Evolutionary conservation across 2,329 filamentous ascomycete species (phyloP).

Genomic region (Teratosphaeria gauchensis): DNA sequence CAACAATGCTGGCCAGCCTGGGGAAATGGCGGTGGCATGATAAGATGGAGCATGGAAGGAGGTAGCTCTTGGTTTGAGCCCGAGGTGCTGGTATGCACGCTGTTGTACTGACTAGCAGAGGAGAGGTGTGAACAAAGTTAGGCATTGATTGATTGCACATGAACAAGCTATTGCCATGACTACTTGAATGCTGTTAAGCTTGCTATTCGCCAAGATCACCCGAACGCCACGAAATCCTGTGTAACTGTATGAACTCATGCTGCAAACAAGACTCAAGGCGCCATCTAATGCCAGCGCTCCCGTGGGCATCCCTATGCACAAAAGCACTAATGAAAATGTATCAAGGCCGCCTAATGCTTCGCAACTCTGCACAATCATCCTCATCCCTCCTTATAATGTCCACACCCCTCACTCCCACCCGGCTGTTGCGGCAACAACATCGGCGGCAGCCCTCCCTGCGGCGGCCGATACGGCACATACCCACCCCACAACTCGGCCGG

Average conservation of each 20-base stretch:
- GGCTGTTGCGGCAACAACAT: neutral
- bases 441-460: neutral
- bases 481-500: conserved; percentile 11
- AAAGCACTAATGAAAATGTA: neutral
- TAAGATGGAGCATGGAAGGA: neutral
- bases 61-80: neutral
- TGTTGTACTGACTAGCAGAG: neutral
- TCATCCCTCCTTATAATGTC: neutral
- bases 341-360: neutral
- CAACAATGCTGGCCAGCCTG: neutral
- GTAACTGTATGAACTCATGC: too few relatives aligned
- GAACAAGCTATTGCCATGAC: neutral
- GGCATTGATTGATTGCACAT: neutral
- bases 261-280: too few relatives aligned
- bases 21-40: neutral
- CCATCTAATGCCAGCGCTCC: too few relatives aligned
- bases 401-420: neutral
- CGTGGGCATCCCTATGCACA: neutral
- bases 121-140: neutral
- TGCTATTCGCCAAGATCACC: neutral
- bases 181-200: neutral
- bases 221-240: too few relatives aligned
- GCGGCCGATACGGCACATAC: conserved; percentile 9
- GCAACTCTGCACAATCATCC: neutral
- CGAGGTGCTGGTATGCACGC: neutral